Conservation (phyloP, 1,284 basidiomycete genomes). For the Puccinia triticina region DNA sequence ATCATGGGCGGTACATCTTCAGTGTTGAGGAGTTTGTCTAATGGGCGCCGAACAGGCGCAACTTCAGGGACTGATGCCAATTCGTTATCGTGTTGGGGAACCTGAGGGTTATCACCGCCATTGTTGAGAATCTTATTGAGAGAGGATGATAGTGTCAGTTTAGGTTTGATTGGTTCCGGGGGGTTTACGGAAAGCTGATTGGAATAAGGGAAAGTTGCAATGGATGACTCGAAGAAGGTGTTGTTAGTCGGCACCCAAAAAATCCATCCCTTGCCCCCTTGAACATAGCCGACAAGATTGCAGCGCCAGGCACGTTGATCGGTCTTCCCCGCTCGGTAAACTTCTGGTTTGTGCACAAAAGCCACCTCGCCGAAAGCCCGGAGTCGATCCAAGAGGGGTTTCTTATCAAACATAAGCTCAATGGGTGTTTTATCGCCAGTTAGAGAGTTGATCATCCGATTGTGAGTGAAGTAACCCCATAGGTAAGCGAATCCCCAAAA, state of each 20-base stretch:
- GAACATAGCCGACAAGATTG: constrained; percentile 8
- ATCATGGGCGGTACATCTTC: neutral
- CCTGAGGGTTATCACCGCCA: no score
- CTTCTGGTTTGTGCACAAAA: constrained; percentile 28
- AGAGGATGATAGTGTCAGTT: neutral
- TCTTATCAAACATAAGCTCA: constrained; percentile 13
- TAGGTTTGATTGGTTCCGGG: no score
- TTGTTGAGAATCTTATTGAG: neutral
- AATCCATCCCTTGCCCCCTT: constrained; percentile 33
- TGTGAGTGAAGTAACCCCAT: neutral
- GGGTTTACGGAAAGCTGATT: neutral
- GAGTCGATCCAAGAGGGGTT: constrained; percentile 7
- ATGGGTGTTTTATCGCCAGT: constrained; percentile 22
- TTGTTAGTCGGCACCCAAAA: constrained; percentile 15
- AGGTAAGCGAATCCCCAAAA: constrained; percentile 40
- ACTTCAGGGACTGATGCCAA: neutral
- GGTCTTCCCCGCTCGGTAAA: neutral
- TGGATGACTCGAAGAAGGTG: constrained; percentile 20
- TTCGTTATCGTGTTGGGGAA: neutral
- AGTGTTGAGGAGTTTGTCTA: neutral
- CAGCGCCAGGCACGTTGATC: neutral
- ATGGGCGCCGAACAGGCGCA: neutral
- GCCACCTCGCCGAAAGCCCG: constrained; percentile 35
- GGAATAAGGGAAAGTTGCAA: neutral
- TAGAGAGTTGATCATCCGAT: constrained; percentile 13